Base-by-base conservation (phyloP, 345 rosid genomes). In the Hypericum perforatum region DNA sequence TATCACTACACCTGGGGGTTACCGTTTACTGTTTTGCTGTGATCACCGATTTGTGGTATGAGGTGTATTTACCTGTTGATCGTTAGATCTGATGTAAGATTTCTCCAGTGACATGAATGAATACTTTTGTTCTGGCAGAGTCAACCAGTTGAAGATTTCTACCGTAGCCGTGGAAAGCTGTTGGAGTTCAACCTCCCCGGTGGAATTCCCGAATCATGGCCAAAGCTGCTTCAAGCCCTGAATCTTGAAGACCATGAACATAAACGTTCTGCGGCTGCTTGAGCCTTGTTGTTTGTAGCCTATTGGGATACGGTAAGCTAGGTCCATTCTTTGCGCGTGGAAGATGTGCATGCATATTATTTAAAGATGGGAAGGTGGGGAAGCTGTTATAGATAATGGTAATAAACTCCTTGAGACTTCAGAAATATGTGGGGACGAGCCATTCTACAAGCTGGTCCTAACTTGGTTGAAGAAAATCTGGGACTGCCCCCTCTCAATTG, bases 161-260 rank as follows among this genome's bases (percentile, higher is more conserved):
- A 92, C 61, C 78, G 78, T 55, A 58, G 54, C 37, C 82, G 84
- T 11, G 95, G 89, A 63, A 88, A 78, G 74, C 53, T 92, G 65
- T 54, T 87, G 61, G 98, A 82, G 71, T 92, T 92, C 45, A 76
- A 88, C 54, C 91, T 92, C 54, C 98, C 98, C 0, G 98, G 98
- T 38, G 97, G 98, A 63, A 92, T 92, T 68, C 91, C 94, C 7
- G 89, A 92, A 69, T 88, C 98, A 1, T 92, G 98, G 98, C 89
- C 95, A 12, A 85, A 72, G 74, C 78, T 92, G 61, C 98, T 92
- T 66, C 76, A 63, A 58, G 98, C 96, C 48, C 74, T 92, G 69
- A 77, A 88, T 63, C 76, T 92, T 45, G 94, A 79, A 59, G 73
- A 83, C 55, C 76, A 62, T 12, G 74, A 74, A 12, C 69, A 77